phyloP scores from a whole-genome alignment of 2,329 filamentous ascomycete species.

The Nakataea oryzae region DNA sequence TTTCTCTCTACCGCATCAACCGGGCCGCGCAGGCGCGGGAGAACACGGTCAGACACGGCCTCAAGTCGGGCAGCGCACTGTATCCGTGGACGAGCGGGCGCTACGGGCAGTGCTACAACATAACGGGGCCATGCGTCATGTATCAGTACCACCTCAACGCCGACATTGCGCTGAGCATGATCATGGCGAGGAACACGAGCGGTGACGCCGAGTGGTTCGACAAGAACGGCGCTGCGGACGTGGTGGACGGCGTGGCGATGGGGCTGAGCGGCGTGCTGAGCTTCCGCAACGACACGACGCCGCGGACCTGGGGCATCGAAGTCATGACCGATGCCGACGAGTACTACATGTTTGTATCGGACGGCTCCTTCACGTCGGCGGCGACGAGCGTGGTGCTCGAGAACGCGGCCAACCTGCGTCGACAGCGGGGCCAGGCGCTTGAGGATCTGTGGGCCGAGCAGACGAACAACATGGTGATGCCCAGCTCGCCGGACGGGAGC shows the following conservation, averaged over 20 bases:
- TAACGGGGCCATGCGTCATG: constrained; percentile 52
- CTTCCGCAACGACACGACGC: constrained; percentile 6
- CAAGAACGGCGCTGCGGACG: constrained; percentile 5
- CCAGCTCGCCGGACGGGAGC: constrained; percentile 9
- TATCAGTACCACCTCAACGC: constrained; percentile 64
- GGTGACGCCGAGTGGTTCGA: constrained; percentile 12
- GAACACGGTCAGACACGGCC: constrained; percentile 45
- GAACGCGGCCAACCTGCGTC: constrained; percentile 4
- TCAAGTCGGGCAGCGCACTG: constrained; percentile 40
- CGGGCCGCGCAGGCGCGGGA: constrained; percentile 37
- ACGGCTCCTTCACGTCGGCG: constrained; percentile 6
- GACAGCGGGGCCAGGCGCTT: constrained; percentile 3
- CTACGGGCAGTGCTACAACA: constrained; percentile 57
- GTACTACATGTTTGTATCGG: constrained; percentile 8
- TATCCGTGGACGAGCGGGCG: constrained; percentile 60
- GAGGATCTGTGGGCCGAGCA: constrained; percentile 6
- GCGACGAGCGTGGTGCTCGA: constrained; percentile 6
- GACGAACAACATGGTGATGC: constrained; percentile 8
- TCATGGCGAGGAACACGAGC: constrained; percentile 14
- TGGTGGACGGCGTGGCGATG: constrained; percentile 6
- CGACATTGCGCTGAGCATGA: constrained; percentile 45
- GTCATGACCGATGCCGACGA: constrained; percentile 12
- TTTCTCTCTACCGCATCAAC: constrained; percentile 16
- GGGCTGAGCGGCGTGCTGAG: constrained; percentile 7
- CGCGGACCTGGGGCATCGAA: constrained; percentile 8